Conservation (phyloP, 495 filamentous ascomycete genomes). For the Aspergillus baeticus region DNA sequence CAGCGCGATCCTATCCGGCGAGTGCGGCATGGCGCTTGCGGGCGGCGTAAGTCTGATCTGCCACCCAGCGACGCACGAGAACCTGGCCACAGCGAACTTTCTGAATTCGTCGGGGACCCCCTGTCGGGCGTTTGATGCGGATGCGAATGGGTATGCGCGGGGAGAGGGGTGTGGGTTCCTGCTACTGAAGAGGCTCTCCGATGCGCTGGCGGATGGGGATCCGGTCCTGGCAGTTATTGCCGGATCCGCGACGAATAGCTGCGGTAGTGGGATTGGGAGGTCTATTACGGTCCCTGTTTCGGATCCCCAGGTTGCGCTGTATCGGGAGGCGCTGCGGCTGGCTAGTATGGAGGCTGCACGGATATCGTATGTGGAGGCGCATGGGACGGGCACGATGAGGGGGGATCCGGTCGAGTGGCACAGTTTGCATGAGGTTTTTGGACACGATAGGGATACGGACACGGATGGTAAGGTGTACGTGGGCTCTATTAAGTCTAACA, state of each 20-base stretch:
- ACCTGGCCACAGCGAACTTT: slow-evolving; percentile 32
- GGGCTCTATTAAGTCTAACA: slow-evolving; percentile 44
- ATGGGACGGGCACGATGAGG: slow-evolving; percentile 70
- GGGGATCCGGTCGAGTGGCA: slow-evolving; percentile 62
- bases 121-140: slow-evolving; percentile 69
- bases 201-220: slow-evolving; percentile 60
- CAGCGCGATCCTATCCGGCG: slow-evolving; percentile 27
- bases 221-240: slow-evolving; percentile 60
- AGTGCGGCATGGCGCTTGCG: slow-evolving; percentile 33
- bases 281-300: slow-evolving; percentile 67
- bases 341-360: slow-evolving; percentile 58
- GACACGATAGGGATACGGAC: slow-evolving; percentile 43
- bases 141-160: slow-evolving; percentile 71
- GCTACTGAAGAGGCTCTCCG: slow-evolving; percentile 60
- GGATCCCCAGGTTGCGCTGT: slow-evolving; percentile 58
- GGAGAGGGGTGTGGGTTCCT: slow-evolving; percentile 63
- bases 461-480: slow-evolving; percentile 12
- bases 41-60: slow-evolving; percentile 42
- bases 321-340: slow-evolving; percentile 50
- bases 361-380: slow-evolving; percentile 69
- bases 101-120: slow-evolving; percentile 37
- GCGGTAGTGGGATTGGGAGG: slow-evolving; percentile 63
- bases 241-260: slow-evolving; percentile 55
- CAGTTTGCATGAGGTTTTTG: slow-evolving; percentile 34
- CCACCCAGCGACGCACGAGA: slow-evolving; percentile 26